These are phyloP conservation scores for Calocybe gambosa DNA, from an alignment of 1,284 basidiomycete species.

Conservation along the genomic window DNA sequence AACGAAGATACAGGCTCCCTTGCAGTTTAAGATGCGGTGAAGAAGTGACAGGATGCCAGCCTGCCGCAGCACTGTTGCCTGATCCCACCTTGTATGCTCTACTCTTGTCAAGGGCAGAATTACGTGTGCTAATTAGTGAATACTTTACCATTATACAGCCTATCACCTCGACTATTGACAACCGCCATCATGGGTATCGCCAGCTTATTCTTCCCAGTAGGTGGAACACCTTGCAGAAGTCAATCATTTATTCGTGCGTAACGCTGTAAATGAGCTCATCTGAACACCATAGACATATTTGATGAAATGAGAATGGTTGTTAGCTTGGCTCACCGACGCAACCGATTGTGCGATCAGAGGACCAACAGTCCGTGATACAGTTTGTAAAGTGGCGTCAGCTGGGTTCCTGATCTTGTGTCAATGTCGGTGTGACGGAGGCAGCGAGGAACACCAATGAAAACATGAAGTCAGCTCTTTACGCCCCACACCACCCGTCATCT, in stretches of 20 bases:
- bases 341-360: slow-evolving; percentile 42
- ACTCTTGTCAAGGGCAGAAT: neutral
- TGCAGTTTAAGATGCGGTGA: slow-evolving; percentile 24
- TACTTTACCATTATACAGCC: slow-evolving; percentile 37
- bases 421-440: neutral
- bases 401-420: slow-evolving; percentile 32
- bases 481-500: slow-evolving; percentile 53
- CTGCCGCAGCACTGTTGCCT: slow-evolving; percentile 37
- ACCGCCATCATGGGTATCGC: slow-evolving; percentile 49
- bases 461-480: slow-evolving; percentile 43
- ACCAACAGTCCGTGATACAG: slow-evolving; percentile 46
- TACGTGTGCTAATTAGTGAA: neutral
- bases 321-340: slow-evolving; percentile 30
- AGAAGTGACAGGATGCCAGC: slow-evolving; percentile 35
- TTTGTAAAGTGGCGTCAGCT: slow-evolving; percentile 34
- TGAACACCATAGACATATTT: slow-evolving; percentile 13
- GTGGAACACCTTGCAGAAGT: slow-evolving; percentile 45
- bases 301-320: neutral
- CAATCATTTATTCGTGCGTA: slow-evolving; percentile 40
- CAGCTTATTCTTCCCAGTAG: slow-evolving; percentile 42
- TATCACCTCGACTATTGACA: slow-evolving; percentile 51
- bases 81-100: slow-evolving; percentile 50
- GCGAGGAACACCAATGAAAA: slow-evolving; percentile 29
- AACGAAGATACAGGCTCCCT: slow-evolving; percentile 24
- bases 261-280: slow-evolving; percentile 43